These are phyloP conservation scores for Clavariopsis aquatica DNA, from an alignment of 495 filamentous ascomycete genomes.

Conservation along the genomic window DNA sequence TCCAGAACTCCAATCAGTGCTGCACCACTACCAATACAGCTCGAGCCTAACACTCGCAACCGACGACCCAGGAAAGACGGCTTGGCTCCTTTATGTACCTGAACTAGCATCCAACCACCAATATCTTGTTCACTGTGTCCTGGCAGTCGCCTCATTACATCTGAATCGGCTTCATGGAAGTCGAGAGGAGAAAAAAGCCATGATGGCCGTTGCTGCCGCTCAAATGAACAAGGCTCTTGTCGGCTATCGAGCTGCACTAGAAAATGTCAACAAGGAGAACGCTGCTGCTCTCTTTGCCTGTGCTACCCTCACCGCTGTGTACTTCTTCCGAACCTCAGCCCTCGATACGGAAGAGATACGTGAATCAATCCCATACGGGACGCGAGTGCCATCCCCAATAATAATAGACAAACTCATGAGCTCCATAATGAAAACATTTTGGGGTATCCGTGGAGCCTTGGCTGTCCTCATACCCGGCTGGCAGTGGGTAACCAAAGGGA, in stretches of 20 bases:
- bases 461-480: constrained; percentile 25
- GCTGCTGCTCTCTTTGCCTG: constrained; percentile 31
- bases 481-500: constrained; percentile 19
- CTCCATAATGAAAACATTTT: constrained; percentile 3
- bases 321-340: constrained; percentile 30
- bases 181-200: constrained; percentile 1
- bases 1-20: constrained; percentile 5
- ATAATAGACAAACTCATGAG: constrained; percentile 9
- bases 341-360: constrained; percentile 30
- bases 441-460: constrained; percentile 21
- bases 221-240: constrained; percentile 34
- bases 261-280: constrained; percentile 24
- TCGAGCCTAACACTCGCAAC: constrained; percentile 23
- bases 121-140: constrained; percentile 30
- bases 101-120: constrained; percentile 24
- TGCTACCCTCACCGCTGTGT: constrained; percentile 29
- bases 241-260: constrained; percentile 13
- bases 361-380: constrained; percentile 9
- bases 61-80: constrained; percentile 19
- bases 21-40: constrained; percentile 28
- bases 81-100: constrained; percentile 31
- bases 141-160: constrained; percentile 32
- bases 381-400: background rate
- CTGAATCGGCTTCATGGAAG: constrained; percentile 21
- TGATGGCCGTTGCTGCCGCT: constrained; percentile 18